Evolutionary conservation across 768 basidiomycete species (phyloP).

Genomic region (Boletales sp.): DNA sequence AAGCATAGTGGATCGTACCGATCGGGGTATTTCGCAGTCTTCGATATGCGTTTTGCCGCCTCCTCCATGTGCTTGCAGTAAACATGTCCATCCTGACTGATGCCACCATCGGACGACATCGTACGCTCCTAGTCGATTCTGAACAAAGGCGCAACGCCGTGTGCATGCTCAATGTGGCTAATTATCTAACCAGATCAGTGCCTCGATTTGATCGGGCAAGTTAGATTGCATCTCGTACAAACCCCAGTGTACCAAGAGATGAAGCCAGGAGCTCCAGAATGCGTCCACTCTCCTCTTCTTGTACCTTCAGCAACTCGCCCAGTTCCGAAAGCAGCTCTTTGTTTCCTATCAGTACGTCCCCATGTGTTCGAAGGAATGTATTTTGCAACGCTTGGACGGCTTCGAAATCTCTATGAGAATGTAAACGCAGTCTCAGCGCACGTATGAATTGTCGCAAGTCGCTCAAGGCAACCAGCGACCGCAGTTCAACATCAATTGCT

Average conservation of each 20-base stretch:
- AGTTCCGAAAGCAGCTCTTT: constrained; percentile 58
- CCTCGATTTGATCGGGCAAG: background rate
- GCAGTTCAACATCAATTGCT: constrained; percentile 86
- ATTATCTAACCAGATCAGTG: constrained; percentile 21
- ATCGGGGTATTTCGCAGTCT: constrained; percentile 30
- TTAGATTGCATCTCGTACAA: constrained; percentile 65
- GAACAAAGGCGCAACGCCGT: too few species aligned
- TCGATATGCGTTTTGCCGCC: constrained; percentile 32
- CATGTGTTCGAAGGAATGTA: constrained; percentile 82
- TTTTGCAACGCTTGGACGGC: constrained; percentile 86
- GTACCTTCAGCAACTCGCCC: constrained; percentile 57
- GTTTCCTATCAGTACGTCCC: constrained; percentile 73
- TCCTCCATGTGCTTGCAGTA: constrained; percentile 37
- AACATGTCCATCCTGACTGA: constrained; percentile 31
- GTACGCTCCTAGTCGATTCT: too few species aligned
- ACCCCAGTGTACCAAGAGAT: constrained; percentile 71
- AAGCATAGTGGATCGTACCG: constrained; percentile 33
- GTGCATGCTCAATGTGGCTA: too few species aligned
- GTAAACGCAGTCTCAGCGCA: constrained; percentile 69
- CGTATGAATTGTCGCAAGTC: constrained; percentile 66
- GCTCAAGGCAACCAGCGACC: constrained; percentile 65
- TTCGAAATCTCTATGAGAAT: constrained; percentile 87
- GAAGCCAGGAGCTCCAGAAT: constrained; percentile 72
- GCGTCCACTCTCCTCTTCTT: constrained; percentile 73
- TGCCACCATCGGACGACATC: constrained; percentile 15